phyloP scores from a whole-genome alignment of 768 basidiomycete genomes.

The Exsudoporus frostii region DNA sequence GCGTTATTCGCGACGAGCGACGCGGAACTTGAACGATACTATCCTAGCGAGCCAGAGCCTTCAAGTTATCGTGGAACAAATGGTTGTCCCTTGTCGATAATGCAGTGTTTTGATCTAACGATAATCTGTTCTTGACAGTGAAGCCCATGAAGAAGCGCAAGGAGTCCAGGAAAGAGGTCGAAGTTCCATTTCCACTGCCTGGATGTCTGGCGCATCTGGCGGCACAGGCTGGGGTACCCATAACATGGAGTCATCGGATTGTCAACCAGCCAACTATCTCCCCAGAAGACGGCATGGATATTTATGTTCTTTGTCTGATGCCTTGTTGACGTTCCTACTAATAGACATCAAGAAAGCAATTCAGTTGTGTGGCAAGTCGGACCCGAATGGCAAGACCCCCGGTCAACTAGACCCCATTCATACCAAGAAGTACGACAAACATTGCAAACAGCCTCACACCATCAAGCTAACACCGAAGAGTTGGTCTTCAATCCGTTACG shows the following conservation, averaged over 20 bases:
- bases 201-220: neutral
- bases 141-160: too few relatives aligned
- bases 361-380: neutral
- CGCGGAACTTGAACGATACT: neutral
- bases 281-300: neutral
- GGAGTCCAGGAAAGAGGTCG: neutral
- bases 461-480: neutral
- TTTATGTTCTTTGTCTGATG: neutral
- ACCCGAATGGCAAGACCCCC: too few relatives aligned
- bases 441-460: conserved; percentile 5
- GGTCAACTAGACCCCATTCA: neutral
- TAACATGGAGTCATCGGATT: neutral
- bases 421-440: neutral
- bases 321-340: neutral
- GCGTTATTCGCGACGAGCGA: conserved; percentile 4
- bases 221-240: neutral
- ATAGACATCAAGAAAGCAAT: conserved; percentile 1
- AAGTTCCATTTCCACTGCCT: neutral
- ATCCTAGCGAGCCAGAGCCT: neutral
- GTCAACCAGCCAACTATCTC: neutral
- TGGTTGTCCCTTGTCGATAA: conserved; percentile 1
- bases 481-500: neutral
- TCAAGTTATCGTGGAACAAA: neutral
- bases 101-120: neutral
- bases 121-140: neutral